Percentiles rank a stretch among this genome's conserved stretches.
These are phyloP conservation scores for Planoprotostelium fungivorum DNA, from an alignment of 78 protist species.

Conservation along the genomic window DNA sequence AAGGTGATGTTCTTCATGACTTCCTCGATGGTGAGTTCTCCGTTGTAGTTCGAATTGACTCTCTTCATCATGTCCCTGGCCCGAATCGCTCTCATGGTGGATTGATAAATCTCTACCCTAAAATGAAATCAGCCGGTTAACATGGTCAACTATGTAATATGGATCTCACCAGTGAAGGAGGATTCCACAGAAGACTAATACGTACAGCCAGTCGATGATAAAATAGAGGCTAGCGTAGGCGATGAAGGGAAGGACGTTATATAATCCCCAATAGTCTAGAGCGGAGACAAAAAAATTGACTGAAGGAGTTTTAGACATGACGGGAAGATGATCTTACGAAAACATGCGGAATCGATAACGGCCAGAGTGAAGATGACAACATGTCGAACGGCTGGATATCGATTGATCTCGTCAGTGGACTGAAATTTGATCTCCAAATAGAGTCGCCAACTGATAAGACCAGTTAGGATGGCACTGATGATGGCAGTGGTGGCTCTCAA, in stretches of 20 bases:
- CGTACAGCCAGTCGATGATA: background rate
- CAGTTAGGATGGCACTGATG: background rate
- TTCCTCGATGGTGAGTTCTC: background rate
- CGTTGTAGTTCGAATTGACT: background rate
- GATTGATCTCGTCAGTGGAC: background rate
- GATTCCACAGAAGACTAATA: background rate
- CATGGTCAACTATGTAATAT: background rate
- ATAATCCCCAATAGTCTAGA: background rate
- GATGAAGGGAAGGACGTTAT: background rate
- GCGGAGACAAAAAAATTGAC: background rate
- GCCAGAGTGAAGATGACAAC: background rate
- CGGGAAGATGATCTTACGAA: background rate
- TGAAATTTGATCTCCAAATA: background rate
- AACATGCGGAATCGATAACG: background rate
- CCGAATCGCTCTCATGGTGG: background rate
- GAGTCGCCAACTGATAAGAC: background rate
- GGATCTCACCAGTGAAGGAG: background rate
- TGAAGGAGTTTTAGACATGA: background rate
- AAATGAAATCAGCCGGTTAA: background rate
- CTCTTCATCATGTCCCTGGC: background rate
- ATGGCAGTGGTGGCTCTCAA: no score
- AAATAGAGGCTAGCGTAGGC: background rate
- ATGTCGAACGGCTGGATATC: background rate
- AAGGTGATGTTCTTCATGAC: background rate
- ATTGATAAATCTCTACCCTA: background rate